A percentile compares a stretch with the other conserved stretches of the same genome.
phyloP scores from a whole-genome alignment of 2,329 filamentous ascomycete genomes.

The Colletotrichum incanum region DNA sequence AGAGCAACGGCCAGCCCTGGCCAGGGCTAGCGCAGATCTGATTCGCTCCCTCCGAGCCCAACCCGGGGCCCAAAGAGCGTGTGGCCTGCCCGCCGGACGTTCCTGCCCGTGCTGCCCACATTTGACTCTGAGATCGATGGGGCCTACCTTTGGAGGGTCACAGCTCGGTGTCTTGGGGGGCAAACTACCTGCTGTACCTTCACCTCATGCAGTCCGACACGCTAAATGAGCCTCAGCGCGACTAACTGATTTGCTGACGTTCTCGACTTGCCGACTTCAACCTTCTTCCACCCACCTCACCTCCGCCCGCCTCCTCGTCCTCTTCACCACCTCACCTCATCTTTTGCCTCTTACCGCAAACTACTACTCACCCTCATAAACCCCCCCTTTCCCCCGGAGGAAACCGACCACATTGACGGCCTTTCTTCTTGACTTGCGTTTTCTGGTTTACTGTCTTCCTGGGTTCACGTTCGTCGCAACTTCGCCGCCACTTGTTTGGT shows the following conservation, averaged over 20 bases:
- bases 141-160: slow-evolving; percentile 1
- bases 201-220: slow-evolving; percentile 14
- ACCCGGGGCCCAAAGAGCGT: background rate
- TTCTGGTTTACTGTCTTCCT: background rate
- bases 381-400: background rate
- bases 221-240: slow-evolving; percentile 38
- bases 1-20: background rate
- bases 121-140: slow-evolving; percentile 1
- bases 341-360: background rate
- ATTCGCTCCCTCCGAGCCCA: slow-evolving; percentile 18
- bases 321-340: background rate
- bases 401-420: background rate
- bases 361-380: background rate
- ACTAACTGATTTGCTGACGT: slow-evolving; percentile 37
- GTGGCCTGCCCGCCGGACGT: background rate
- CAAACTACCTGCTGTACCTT: background rate
- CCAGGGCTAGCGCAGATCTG: slow-evolving; percentile 22
- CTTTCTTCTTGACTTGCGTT: background rate
- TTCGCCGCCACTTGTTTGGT: background rate
- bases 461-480: background rate
- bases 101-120: slow-evolving; percentile 11
- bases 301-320: background rate
- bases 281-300: background rate
- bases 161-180: background rate
- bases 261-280: slow-evolving; percentile 30